phyloP scores from a whole-genome alignment of 805 yeast genomes.

The Saccharomyces paradoxus region DNA sequence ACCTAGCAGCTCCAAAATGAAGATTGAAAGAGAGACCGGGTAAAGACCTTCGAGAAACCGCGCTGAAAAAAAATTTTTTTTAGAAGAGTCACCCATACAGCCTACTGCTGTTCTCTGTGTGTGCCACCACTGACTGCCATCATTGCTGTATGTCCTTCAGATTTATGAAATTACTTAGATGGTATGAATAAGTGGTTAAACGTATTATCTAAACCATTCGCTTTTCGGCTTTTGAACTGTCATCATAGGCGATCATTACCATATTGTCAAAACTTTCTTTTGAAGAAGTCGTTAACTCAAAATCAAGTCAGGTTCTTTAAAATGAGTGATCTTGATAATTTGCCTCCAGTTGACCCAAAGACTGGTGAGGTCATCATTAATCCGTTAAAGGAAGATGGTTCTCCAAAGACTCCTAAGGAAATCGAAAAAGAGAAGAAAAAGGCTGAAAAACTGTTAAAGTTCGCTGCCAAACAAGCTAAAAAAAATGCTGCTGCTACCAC shows the following conservation, averaged over 20 bases:
- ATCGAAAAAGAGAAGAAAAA: conserved; percentile 80
- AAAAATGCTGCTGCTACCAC: conserved; percentile 38
- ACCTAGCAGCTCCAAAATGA: background rate
- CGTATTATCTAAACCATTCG: background rate
- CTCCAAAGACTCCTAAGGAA: conserved; percentile 67
- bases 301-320: conserved; percentile 10
- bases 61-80: background rate
- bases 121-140: background rate
- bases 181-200: background rate
- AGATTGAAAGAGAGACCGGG: background rate
- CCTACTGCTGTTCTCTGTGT: background rate
- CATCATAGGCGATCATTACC: background rate
- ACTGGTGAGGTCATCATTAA: conserved; percentile 33
- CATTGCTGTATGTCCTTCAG: background rate
- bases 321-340: conserved; percentile 27
- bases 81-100: background rate
- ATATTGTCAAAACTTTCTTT: background rate
- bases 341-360: conserved; percentile 31
- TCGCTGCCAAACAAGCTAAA: conserved; percentile 75
- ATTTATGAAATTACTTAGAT: conserved; percentile 1
- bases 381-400: conserved; percentile 34
- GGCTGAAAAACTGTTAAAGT: conserved; percentile 81
- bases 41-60: background rate
- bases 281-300: background rate
- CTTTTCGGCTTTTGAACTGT: background rate